Evolutionary conservation across 805 yeast genomes (phyloP).

Genomic region (Saccharomyces paradoxus): DNA sequence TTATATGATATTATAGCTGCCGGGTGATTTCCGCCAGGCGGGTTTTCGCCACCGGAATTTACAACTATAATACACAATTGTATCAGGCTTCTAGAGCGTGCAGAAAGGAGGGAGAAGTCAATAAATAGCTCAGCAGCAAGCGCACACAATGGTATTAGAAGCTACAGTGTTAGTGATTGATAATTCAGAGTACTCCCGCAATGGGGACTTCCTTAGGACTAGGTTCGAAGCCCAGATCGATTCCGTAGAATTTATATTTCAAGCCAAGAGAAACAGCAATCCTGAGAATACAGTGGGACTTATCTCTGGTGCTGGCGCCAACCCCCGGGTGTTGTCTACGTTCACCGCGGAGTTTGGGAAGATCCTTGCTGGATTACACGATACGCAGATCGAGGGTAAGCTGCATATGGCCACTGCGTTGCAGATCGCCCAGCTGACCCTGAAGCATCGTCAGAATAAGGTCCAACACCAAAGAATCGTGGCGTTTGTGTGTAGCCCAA

Average conservation of each 20-base stretch:
- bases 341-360: constrained; percentile 82
- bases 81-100: background rate
- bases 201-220: constrained; percentile 85
- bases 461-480: constrained; percentile 85
- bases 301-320: constrained; percentile 77
- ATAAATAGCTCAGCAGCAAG: constrained; percentile 1
- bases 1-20: background rate
- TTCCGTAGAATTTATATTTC: constrained; percentile 79
- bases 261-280: constrained; percentile 75
- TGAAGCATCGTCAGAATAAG: constrained; percentile 93
- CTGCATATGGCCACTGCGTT: constrained; percentile 71
- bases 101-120: background rate
- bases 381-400: constrained; percentile 61
- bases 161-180: constrained; percentile 94
- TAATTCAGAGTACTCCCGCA: constrained; percentile 91
- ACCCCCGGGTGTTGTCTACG: constrained; percentile 82
- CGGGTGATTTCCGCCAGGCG: background rate
- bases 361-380: constrained; percentile 75
- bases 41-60: background rate
- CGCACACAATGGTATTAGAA: constrained; percentile 71
- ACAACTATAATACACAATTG: background rate
- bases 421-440: constrained; percentile 87
- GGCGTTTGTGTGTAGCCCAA: constrained; percentile 83
- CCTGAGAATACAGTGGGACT: constrained; percentile 94
- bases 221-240: constrained; percentile 90